phyloP scores from a whole-genome alignment of 768 basidiomycete species.

The Naganishia onofrii region DNA sequence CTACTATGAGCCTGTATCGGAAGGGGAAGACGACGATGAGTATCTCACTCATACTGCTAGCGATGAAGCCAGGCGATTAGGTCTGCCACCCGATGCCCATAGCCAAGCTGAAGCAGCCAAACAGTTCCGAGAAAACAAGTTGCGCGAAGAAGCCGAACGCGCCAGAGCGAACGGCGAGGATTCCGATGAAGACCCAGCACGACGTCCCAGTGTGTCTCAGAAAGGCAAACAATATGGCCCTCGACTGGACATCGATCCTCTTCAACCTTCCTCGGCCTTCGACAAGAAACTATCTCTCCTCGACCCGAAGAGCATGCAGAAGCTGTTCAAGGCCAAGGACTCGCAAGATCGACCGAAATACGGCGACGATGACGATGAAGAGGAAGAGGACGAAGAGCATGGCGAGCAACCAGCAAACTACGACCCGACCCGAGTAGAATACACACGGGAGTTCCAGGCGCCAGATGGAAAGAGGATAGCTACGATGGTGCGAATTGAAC shows the following conservation, averaged over 20 bases:
- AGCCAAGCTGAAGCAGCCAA: constrained; percentile 78
- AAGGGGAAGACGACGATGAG: constrained; percentile 88
- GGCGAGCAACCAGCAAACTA: constrained; percentile 54
- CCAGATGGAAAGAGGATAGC: constrained; percentile 84
- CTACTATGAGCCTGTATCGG: constrained; percentile 88
- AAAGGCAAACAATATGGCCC: constrained; percentile 38
- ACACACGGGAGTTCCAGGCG: constrained; percentile 66
- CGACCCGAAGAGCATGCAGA: constrained; percentile 62
- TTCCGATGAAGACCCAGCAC: constrained; percentile 13
- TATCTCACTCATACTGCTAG: constrained; percentile 61
- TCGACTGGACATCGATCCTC: constrained; percentile 66
- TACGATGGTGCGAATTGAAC: constrained; percentile 92
- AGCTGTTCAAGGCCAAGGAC: constrained; percentile 50
- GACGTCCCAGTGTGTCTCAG: constrained; percentile 17
- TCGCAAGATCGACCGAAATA: constrained; percentile 34
- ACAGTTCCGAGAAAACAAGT: constrained; percentile 74
- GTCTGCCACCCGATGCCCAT: constrained; percentile 60
- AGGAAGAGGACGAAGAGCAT: constrained; percentile 38
- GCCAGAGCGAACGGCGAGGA: constrained; percentile 27
- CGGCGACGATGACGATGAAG: constrained; percentile 42
- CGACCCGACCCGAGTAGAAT: constrained; percentile 54
- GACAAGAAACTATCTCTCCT: constrained; percentile 66
- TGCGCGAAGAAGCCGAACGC: constrained; percentile 57
- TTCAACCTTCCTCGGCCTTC: constrained; percentile 77
- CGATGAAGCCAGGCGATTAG: constrained; percentile 78